Evolutionary conservation across 1,139 yeast species (phyloP).

Genomic region (Waltiozyma sp.): DNA sequence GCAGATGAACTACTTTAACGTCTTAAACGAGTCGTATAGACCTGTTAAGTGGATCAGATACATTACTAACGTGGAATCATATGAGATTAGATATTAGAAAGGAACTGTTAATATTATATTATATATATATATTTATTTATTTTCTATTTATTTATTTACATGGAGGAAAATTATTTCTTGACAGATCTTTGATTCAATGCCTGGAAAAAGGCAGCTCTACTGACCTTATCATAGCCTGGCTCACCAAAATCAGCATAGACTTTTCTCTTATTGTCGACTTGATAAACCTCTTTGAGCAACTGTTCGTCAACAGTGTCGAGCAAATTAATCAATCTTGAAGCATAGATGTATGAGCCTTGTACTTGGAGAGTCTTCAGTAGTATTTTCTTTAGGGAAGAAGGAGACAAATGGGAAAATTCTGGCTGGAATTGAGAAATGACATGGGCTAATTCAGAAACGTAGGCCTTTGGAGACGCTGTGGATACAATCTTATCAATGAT

Average conservation of each 20-base stretch:
- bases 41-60: constrained; percentile 88
- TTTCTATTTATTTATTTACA: no score
- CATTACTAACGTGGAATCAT: constrained; percentile 62
- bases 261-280: neutral
- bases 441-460: neutral
- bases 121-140: no score
- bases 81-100: constrained; percentile 57
- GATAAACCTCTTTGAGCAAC: neutral
- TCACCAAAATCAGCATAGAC: neutral
- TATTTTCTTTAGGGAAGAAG: no score
- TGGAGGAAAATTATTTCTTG: neutral
- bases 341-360: neutral
- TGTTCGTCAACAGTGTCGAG: neutral
- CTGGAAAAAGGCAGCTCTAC: neutral
- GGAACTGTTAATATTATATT: neutral
- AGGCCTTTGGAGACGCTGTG: neutral
- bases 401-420: neutral
- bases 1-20: constrained; percentile 60
- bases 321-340: neutral
- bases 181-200: neutral
- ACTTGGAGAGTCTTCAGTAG: no score
- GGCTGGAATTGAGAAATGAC: neutral
- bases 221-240: neutral
- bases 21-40: constrained; percentile 53
- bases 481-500: neutral